Conservation (phyloP, 75 land plant genomes). For the Pinus albicaulis region DNA sequence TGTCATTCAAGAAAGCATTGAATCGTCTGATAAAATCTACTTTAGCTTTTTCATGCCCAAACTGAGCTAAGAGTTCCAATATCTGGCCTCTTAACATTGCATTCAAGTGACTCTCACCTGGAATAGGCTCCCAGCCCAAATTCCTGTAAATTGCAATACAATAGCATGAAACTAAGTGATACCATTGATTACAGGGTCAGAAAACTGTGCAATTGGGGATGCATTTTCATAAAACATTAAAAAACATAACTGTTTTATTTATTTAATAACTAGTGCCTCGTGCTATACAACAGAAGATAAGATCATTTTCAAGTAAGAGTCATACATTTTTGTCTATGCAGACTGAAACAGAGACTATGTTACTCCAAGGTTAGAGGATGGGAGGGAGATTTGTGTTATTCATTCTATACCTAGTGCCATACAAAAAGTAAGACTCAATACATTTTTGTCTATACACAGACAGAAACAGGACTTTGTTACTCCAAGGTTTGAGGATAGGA, state of each 20-base stretch:
- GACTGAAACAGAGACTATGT: background rate
- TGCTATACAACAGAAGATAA: background rate
- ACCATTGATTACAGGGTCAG: background rate
- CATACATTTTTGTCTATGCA: background rate
- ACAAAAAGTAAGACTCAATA: background rate
- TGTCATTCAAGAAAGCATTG: constrained; percentile 70
- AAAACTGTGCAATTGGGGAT: background rate
- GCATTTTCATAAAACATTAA: background rate
- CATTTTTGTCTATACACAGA: background rate
- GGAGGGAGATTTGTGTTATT: too few species aligned
- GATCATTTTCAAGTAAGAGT: background rate
- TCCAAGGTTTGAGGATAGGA: too few species aligned
- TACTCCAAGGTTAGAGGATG: too few species aligned
- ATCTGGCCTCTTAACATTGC: constrained; percentile 92
- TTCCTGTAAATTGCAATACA: constrained; percentile 41
- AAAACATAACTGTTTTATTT: too few species aligned
- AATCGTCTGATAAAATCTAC: constrained; percentile 79
- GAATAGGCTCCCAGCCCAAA: constrained; percentile 86
- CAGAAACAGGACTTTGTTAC: background rate
- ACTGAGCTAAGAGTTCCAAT: constrained; percentile 59
- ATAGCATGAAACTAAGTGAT: background rate
- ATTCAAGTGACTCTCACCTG: constrained; percentile 74
- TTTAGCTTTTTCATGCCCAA: constrained; percentile 69
- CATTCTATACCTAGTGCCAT: background rate
- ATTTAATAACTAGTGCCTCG: background rate